Conservation (phyloP, 495 filamentous ascomycete species). For the Neurospora sp. region DNA sequence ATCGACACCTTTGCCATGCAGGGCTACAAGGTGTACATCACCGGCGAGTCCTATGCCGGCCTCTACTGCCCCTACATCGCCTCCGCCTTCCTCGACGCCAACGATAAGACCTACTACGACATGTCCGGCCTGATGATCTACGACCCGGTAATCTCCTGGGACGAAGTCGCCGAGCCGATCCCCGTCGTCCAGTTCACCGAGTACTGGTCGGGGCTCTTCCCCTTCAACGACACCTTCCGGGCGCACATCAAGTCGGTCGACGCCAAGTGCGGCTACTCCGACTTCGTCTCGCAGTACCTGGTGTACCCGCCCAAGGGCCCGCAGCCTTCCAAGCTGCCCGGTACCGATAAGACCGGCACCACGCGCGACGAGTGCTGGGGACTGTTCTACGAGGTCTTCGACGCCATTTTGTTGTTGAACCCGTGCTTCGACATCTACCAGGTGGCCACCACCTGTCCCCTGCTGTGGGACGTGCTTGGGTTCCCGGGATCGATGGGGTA, state of each 20-base stretch:
- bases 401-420: constrained; percentile 51
- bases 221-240: constrained; percentile 58
- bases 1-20: constrained; percentile 57
- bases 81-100: constrained; percentile 58
- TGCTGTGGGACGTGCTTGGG: constrained; percentile 61
- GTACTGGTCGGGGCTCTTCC: constrained; percentile 50
- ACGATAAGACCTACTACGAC: constrained; percentile 58
- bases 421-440: constrained; percentile 79
- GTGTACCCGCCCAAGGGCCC: constrained; percentile 56
- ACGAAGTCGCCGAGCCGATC: constrained; percentile 40
- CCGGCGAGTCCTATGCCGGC: constrained; percentile 66
- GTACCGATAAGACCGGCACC: constrained; percentile 11
- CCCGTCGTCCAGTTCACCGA: constrained; percentile 53
- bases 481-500: constrained; percentile 43
- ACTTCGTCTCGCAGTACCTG: constrained; percentile 51
- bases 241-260: constrained; percentile 43
- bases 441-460: constrained; percentile 62
- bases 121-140: constrained; percentile 59
- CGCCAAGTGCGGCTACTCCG: constrained; percentile 54
- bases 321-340: constrained; percentile 35
- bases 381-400: constrained; percentile 44
- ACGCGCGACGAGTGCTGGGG: constrained; percentile 17
- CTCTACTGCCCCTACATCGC: constrained; percentile 75
- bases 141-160: constrained; percentile 52
- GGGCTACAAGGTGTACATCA: constrained; percentile 54